Evolutionary conservation across 108 stramenopile genomes (phyloP), one percentile per base, ranked within the genome.

Genomic region (Seminavis robusta): DNA sequence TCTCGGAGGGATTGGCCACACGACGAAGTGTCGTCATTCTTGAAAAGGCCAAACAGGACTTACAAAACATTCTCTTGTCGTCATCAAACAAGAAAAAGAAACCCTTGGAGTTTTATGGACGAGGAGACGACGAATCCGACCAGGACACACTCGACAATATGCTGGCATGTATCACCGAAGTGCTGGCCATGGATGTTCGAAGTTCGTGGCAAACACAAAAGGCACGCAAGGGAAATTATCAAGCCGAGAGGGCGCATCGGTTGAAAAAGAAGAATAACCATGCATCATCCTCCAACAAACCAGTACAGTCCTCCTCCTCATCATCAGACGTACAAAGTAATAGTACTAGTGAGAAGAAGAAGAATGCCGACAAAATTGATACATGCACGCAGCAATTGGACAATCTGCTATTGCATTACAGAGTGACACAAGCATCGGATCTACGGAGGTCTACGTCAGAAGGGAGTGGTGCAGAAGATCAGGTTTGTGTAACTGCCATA

Each of bases 311-410:
- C 16, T 15, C 43, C 7, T 25, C 26, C 19, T 25, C 21, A 25
- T 47, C 46, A 27, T 3, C 2, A 47, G 6, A 27, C n/a, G 28
- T 15, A 30, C 41, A 39, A n/a, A n/a, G n/a, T n/a, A n/a, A n/a
- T n/a, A n/a, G 6, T 21, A 40, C 40, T 48, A 48, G 16, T 3
- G 8, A 30, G 10, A 59, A 36, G 23, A 24, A 30, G 20, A 49
- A n/a, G 30, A 39, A 41, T 57, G 3, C 29, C 9, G 29, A 29
- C 2, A 24, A 25, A 27, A 13, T 2, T 17, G 19, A 37, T 7
- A 2, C 46, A 21, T 92, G 90, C 46, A 87, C 86, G 4, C 90
- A 92, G 49, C 90, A 88, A 60, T 54, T 92, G 5, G 90, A 92
- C 65, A 88, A 86, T 61, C 55, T 92, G 28, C 49, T 92, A 36